phyloP scores from a whole-genome alignment of 176 grass and related monocot genomes.

The Carex scoparia region DNA sequence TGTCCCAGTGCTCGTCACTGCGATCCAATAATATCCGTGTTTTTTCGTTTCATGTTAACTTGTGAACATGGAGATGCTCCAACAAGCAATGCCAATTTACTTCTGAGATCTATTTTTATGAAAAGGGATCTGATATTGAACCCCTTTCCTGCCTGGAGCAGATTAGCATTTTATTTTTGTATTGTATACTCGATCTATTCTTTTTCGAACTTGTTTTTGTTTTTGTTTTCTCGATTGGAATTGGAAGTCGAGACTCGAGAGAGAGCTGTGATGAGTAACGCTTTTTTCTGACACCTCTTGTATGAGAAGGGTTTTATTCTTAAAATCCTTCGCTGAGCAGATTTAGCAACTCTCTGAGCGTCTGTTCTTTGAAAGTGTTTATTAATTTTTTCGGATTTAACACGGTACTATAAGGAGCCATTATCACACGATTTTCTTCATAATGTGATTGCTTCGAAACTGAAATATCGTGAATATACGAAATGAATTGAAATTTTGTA shows the following conservation, averaged over 20 bases:
- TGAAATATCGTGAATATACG: no score
- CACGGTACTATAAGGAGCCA: no score
- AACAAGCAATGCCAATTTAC: constrained; percentile 36
- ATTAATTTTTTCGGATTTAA: neutral
- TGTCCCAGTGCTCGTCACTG: neutral
- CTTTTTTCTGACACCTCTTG: constrained; percentile 47
- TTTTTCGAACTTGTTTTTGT: neutral
- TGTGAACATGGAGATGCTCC: neutral
- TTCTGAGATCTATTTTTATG: constrained; percentile 72
- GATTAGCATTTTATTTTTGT: neutral
- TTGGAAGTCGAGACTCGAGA: neutral
- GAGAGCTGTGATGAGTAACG: constrained; percentile 27
- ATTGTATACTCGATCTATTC: neutral
- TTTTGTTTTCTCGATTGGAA: neutral
- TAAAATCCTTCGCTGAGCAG: constrained; percentile 43
- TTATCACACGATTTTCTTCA: no score
- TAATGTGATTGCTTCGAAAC: no score
- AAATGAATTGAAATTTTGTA: no score
- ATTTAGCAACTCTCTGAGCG: constrained; percentile 49
- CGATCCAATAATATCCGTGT: neutral
- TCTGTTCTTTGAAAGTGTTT: neutral
- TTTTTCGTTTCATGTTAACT: neutral
- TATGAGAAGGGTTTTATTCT: constrained; percentile 42
- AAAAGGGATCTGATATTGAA: constrained; percentile 17
- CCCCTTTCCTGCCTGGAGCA: constrained; percentile 2